Evolutionary conservation across 148 eudicot genomes (phyloP).

Genomic region (Amaranthus palmeri): DNA sequence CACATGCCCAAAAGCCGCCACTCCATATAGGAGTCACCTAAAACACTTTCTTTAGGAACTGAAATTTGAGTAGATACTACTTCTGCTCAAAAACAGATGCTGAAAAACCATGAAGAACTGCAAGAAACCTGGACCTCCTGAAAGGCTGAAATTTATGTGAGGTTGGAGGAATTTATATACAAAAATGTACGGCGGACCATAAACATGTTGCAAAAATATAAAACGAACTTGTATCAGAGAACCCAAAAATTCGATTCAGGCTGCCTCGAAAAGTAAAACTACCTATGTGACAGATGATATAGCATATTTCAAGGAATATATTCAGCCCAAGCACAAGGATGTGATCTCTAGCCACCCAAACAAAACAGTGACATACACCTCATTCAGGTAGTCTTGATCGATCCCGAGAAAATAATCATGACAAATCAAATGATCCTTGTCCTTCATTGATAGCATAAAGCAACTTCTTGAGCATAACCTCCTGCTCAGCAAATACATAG

Average conservation of each 20-base stretch:
- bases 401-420: slow-evolving; percentile 25
- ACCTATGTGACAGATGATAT: neutral
- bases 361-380: slow-evolving; percentile 9
- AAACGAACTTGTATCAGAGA: slow-evolving; percentile 18
- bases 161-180: slow-evolving; percentile 25
- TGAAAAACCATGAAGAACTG: neutral
- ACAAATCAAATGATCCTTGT: slow-evolving; percentile 90
- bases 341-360: slow-evolving; percentile 14
- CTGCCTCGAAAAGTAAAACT: slow-evolving; percentile 17
- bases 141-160: slow-evolving; percentile 5
- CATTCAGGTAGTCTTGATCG: neutral
- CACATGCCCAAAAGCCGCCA: slow-evolving; percentile 6
- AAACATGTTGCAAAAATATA: slow-evolving; percentile 17
- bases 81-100: slow-evolving; percentile 18
- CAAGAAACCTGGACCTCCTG: slow-evolving; percentile 14
- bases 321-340: slow-evolving; percentile 17
- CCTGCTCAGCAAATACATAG: slow-evolving; percentile 39
- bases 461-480: slow-evolving; percentile 80
- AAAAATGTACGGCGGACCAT: slow-evolving; percentile 23
- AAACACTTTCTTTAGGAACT: slow-evolving; percentile 15
- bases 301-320: slow-evolving; percentile 16
- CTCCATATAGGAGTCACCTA: slow-evolving; percentile 12
- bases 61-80: slow-evolving; percentile 11
- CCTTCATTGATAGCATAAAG: slow-evolving; percentile 91
- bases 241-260: slow-evolving; percentile 16